Evolutionary conservation across 1,139 yeast genomes (phyloP).

Genomic region (Maudiozyma humilis): DNA sequence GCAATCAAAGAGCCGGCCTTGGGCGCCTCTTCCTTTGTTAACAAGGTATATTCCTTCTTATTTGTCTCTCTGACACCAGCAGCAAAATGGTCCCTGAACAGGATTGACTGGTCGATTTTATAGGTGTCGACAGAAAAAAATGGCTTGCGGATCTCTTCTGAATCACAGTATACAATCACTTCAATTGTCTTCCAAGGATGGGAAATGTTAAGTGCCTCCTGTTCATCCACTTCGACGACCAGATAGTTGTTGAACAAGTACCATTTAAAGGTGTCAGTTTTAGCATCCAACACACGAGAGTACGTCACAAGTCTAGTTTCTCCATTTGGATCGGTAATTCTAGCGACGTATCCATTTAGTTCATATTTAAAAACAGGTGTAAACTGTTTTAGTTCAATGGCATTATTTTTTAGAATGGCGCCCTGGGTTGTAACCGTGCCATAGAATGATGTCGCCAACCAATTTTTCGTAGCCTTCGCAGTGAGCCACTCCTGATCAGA

Average conservation of each 20-base stretch:
- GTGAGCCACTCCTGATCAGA: slow-evolving; percentile 43
- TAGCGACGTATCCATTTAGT: slow-evolving; percentile 61
- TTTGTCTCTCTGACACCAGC: slow-evolving; percentile 56
- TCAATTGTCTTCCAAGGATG: slow-evolving; percentile 81
- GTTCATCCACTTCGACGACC: slow-evolving; percentile 66
- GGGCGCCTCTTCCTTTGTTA: slow-evolving; percentile 66
- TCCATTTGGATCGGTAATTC: slow-evolving; percentile 50
- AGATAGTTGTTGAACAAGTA: slow-evolving; percentile 83
- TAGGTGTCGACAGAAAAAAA: slow-evolving; percentile 36
- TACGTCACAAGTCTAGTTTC: slow-evolving; percentile 53
- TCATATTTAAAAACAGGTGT: slow-evolving; percentile 41
- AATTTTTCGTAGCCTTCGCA: slow-evolving; percentile 39
- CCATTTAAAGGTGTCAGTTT: slow-evolving; percentile 45
- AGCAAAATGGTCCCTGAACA: slow-evolving; percentile 72
- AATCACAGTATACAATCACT: slow-evolving; percentile 56
- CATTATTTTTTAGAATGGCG: slow-evolving; percentile 35
- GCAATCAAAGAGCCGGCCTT: slow-evolving; percentile 71
- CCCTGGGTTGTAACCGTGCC: slow-evolving; percentile 37
- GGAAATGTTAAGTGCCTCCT: slow-evolving; percentile 58
- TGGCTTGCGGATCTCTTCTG: slow-evolving; percentile 30
- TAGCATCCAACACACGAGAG: slow-evolving; percentile 39
- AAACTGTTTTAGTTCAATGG: slow-evolving; percentile 32
- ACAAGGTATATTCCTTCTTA: slow-evolving; percentile 53
- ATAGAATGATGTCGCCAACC: slow-evolving; percentile 57
- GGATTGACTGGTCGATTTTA: slow-evolving; percentile 49